These are phyloP conservation scores for Trichophaea hybrida DNA, from an alignment of 2,329 filamentous ascomycete genomes.

Conservation along the genomic window DNA sequence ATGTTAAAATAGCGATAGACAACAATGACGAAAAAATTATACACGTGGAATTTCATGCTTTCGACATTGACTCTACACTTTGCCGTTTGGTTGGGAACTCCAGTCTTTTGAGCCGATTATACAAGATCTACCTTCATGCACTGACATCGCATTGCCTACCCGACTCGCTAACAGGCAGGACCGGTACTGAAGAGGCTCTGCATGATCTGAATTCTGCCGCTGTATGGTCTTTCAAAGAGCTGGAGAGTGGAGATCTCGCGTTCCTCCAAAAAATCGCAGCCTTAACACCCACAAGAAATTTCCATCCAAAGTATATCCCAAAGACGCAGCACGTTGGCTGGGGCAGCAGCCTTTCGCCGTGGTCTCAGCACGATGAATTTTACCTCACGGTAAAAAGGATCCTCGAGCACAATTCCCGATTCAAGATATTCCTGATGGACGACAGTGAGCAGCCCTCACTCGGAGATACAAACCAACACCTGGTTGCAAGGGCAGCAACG, in stretches of 20 bases:
- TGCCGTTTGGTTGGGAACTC: conserved; percentile 40
- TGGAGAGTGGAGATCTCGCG: conserved; percentile 28
- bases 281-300: conserved; percentile 35
- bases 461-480: conserved; percentile 1
- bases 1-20: conserved; percentile 23
- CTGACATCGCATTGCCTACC: conserved; percentile 41
- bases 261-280: conserved; percentile 32
- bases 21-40: neutral
- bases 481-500: conserved; percentile 27
- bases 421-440: conserved; percentile 29
- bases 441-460: neutral
- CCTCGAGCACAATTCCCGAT: conserved; percentile 28
- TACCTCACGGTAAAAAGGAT: conserved; percentile 30
- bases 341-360: conserved; percentile 30
- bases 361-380: conserved; percentile 37
- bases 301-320: conserved; percentile 33
- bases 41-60: conserved; percentile 33
- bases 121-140: conserved; percentile 41
- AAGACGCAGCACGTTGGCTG: conserved; percentile 38
- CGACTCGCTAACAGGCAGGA: conserved; percentile 37
- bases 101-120: conserved; percentile 39
- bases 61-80: conserved; percentile 38
- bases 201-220: conserved; percentile 38
- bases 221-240: conserved; percentile 35
- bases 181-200: conserved; percentile 43